Conservation (phyloP, 352 stramenopile genomes). For the Phytophthora capsici region DNA sequence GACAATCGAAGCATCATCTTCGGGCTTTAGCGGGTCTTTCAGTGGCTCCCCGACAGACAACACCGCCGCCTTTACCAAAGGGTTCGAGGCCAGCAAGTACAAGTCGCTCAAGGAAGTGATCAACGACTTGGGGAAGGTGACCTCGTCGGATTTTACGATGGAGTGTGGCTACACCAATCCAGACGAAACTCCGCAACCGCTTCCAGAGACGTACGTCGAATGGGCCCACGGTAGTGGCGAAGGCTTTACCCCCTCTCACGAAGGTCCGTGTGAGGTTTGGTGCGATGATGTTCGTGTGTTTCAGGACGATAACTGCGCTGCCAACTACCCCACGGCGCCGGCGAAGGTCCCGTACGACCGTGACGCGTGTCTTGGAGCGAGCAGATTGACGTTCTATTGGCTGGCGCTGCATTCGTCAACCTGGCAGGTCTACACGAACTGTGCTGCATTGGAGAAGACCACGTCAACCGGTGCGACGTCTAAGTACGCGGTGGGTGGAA, state of each 20-base stretch:
- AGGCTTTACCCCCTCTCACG: conserved; percentile 44
- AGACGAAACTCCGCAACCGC: conserved; percentile 23
- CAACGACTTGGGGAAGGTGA: conserved; percentile 27
- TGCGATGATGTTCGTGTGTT: conserved; percentile 54
- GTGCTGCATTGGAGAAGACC: conserved; percentile 18
- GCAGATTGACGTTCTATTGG: conserved; percentile 50
- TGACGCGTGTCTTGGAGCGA: conserved; percentile 31
- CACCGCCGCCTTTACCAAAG: conserved; percentile 35
- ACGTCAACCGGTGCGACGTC: conserved; percentile 16
- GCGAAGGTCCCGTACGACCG: conserved; percentile 50
- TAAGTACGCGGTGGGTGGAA: conserved; percentile 20
- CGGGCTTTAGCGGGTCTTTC: conserved; percentile 33
- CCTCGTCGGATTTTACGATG: conserved; percentile 17
- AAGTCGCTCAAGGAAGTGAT: conserved; percentile 37
- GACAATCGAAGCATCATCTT: conserved; percentile 31
- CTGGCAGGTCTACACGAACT: conserved; percentile 56
- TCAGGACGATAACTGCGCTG: conserved; percentile 54
- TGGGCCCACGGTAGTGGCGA: conserved; percentile 36
- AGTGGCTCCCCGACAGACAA: conserved; percentile 34
- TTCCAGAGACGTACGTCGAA: conserved; percentile 30
- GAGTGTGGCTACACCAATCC: conserved; percentile 34
- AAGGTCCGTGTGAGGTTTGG: conserved; percentile 61
- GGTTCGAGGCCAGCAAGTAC: conserved; percentile 34
- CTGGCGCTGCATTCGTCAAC: conserved; percentile 42
- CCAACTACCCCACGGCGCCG: conserved; percentile 37